Evolutionary conservation across 1,284 basidiomycete species (phyloP).

Genomic region (Apiotrichum mycotoxinovorans): DNA sequence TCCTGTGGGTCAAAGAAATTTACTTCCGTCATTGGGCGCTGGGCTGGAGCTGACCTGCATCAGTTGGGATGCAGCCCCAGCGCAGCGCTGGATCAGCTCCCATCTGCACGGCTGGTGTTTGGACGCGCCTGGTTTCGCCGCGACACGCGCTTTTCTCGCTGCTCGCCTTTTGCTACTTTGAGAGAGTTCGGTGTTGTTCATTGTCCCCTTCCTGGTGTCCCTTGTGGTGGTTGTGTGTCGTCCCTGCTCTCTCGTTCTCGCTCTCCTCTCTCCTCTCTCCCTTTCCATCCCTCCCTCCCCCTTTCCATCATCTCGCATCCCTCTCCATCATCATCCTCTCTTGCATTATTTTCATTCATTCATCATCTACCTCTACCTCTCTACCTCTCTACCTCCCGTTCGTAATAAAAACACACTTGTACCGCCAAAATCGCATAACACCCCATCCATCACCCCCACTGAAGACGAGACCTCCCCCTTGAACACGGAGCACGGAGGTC

Average conservation of each 20-base stretch:
- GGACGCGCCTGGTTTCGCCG: neutral
- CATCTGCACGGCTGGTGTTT: neutral
- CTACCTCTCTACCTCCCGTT: neutral
- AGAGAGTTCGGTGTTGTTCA: too few relatives aligned
- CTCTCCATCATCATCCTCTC: neutral
- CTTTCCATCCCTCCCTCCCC: neutral
- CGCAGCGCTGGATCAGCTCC: too few relatives aligned
- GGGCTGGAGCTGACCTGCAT: too few relatives aligned
- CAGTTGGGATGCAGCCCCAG: too few relatives aligned
- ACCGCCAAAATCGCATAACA: neutral
- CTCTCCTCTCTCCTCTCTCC: too few relatives aligned
- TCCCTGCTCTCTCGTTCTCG: neutral
- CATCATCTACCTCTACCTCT: neutral
- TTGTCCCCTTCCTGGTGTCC: neutral
- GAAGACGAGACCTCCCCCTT: neutral
- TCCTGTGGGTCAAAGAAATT: too few relatives aligned
- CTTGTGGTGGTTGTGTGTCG: too few relatives aligned
- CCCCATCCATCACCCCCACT: neutral
- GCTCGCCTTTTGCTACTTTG: too few relatives aligned
- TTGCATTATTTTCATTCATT: neutral
- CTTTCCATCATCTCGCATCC: neutral
- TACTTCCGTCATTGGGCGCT: too few relatives aligned
- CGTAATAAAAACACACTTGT: too few relatives aligned
- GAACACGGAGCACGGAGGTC: neutral
- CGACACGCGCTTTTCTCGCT: neutral